Conservation (phyloP, 345 rosid species). For the Eucalyptus virginea region DNA sequence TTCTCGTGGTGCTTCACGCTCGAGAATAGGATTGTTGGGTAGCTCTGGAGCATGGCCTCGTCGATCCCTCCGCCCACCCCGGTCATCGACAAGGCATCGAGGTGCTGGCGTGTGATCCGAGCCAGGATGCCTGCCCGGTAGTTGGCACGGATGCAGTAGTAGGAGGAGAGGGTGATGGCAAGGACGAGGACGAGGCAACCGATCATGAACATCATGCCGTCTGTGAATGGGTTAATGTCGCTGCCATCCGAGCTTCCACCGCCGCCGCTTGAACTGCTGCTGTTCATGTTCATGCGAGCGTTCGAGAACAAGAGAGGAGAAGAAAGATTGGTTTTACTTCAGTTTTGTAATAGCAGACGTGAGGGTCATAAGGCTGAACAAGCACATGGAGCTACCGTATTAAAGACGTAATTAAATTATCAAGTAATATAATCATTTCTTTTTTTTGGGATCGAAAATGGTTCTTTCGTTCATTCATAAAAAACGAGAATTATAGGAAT, state of each 20-base stretch:
- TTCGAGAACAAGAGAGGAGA: not conserved
- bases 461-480: no score
- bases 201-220: not conserved
- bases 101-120: not conserved
- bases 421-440: no score
- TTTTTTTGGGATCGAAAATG: no score
- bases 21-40: not conserved
- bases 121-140: not conserved
- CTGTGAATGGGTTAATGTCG: not conserved
- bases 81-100: not conserved
- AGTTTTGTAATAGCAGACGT: not conserved
- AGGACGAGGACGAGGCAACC: constrained; percentile 1
- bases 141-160: not conserved
- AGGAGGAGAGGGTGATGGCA: not conserved
- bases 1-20: not conserved
- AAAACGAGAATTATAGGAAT: no score
- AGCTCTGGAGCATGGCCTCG: not conserved
- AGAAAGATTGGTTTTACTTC: not conserved
- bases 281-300: not conserved
- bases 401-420: not conserved
- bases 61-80: not conserved
- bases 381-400: not conserved
- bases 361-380: not conserved
- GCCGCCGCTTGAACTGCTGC: not conserved
- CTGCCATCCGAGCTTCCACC: not conserved